Conservation (phyloP, 2,329 filamentous ascomycete genomes). For the Apiospora rasikravindrae region DNA sequence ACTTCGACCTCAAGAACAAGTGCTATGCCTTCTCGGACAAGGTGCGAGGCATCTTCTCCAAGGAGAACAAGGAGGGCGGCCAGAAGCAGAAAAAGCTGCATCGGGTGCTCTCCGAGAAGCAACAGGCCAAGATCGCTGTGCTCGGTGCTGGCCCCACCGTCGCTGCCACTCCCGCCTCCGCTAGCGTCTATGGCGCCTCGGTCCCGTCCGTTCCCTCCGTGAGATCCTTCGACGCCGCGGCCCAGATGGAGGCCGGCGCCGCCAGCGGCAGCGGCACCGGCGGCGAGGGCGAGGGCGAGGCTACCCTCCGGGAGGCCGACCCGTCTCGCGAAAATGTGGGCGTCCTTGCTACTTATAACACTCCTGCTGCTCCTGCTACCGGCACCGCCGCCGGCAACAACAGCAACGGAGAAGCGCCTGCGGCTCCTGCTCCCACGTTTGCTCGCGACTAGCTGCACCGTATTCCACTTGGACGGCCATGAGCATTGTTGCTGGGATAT, state of each 20-base stretch:
- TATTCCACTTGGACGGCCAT: too few relatives aligned
- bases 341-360: neutral
- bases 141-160: neutral
- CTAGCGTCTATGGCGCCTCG: neutral
- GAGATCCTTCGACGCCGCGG: neutral
- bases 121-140: neutral
- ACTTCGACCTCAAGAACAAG: neutral
- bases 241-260: neutral
- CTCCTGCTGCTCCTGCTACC: neutral
- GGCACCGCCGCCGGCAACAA: too few relatives aligned
- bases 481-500: neutral
- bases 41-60: neutral
- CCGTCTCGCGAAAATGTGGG: neutral
- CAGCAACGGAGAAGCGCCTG: too few relatives aligned
- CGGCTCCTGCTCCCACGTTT: too few relatives aligned
- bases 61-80: neutral
- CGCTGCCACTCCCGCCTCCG: neutral
- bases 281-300: neutral
- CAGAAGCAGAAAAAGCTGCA: neutral
- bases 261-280: neutral
- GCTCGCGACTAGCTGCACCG: too few relatives aligned
- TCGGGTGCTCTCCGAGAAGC: neutral
- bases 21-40: neutral
- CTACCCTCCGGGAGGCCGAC: neutral
- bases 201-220: neutral